Conservation (phyloP, 768 basidiomycete genomes). For the Rhodocollybia butyracea region DNA sequence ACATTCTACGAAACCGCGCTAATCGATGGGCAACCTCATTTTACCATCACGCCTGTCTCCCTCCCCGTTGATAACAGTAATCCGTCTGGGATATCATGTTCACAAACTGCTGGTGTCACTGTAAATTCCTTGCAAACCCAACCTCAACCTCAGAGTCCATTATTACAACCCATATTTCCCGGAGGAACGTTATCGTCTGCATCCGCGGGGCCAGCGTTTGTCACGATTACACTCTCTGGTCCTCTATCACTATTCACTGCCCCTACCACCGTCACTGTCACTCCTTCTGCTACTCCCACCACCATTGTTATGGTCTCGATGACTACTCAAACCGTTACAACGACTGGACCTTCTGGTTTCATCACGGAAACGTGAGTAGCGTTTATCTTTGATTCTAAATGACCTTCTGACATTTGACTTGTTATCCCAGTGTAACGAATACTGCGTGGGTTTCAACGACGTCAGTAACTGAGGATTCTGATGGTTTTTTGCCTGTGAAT, state of each 20-base stretch:
- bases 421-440: constrained; percentile 9
- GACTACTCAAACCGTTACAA: constrained; percentile 17
- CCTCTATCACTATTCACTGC: constrained; percentile 3
- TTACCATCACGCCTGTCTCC: constrained; percentile 38
- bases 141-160: constrained; percentile 33
- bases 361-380: constrained; percentile 19
- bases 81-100: constrained; percentile 21
- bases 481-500: constrained; percentile 21
- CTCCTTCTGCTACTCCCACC: constrained; percentile 14
- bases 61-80: constrained; percentile 29
- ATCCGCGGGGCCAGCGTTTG: not conserved
- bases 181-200: not conserved
- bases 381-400: not conserved
- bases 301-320: constrained; percentile 18
- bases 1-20: constrained; percentile 43
- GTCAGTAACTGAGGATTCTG: constrained; percentile 10
- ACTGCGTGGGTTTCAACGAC: constrained; percentile 10
- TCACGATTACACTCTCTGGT: constrained; percentile 10
- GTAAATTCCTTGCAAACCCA: constrained; percentile 21
- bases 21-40: constrained; percentile 28
- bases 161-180: constrained; percentile 26
- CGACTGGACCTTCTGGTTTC: constrained; percentile 17
- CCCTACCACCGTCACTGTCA: constrained; percentile 15
- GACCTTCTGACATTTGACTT: not conserved
- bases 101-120: constrained; percentile 10